Conservation (phyloP, 495 filamentous ascomycete genomes). For the Penicillium odoratum region DNA sequence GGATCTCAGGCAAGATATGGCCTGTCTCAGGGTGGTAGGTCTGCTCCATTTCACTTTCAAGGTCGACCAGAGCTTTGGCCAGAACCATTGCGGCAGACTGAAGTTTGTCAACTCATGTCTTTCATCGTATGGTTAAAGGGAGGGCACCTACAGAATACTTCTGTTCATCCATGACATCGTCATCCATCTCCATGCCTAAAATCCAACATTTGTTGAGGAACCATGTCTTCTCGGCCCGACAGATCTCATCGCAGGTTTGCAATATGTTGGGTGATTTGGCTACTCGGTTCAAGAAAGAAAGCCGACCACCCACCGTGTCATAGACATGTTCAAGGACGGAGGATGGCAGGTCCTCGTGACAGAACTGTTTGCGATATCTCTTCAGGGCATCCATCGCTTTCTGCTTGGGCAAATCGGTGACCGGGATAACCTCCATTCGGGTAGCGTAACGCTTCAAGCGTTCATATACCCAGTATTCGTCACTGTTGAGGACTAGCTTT, state of each 20-base stretch:
- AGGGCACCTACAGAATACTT: conserved; percentile 74
- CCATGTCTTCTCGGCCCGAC: conserved; percentile 84
- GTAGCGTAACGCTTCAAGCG: conserved; percentile 85
- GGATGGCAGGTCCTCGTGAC: conserved; percentile 51
- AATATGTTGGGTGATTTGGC: conserved; percentile 80
- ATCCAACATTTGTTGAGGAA: conserved; percentile 95
- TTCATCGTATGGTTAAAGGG: background rate
- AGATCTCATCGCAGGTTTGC: conserved; percentile 74
- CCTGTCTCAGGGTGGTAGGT: conserved; percentile 63
- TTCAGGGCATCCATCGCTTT: conserved; percentile 73
- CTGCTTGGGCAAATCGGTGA: conserved; percentile 75
- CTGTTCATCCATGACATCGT: conserved; percentile 99
- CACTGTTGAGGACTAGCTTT: conserved; percentile 73
- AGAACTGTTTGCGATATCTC: conserved; percentile 73
- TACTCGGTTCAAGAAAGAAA: conserved; percentile 82
- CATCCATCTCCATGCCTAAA: conserved; percentile 89
- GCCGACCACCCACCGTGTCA: conserved; percentile 77
- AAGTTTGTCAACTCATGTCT: conserved; percentile 9
- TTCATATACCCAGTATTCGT: conserved; percentile 99
- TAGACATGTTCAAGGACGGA: conserved; percentile 74
- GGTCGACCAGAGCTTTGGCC: conserved; percentile 83
- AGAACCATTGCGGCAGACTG: conserved; percentile 91
- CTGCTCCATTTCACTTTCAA: conserved; percentile 64
- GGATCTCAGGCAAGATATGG: conserved; percentile 78
- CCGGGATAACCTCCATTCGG: conserved; percentile 84